Evolutionary conservation across 257 asterid genomes (phyloP).

Genomic region (Primulina tabacum): DNA sequence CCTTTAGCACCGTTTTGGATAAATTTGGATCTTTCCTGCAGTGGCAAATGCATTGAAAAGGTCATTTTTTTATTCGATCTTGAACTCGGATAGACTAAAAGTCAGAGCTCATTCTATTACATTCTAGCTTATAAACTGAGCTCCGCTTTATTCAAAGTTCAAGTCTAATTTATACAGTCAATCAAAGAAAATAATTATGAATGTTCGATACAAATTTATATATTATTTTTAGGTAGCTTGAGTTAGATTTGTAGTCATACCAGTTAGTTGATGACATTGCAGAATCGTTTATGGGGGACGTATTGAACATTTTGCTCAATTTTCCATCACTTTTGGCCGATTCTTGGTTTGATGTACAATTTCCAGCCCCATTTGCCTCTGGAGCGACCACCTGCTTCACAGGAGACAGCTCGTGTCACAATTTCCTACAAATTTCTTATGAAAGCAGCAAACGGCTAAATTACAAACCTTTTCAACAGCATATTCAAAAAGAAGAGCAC

Average conservation of each 20-base stretch:
- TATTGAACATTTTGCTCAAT: background rate
- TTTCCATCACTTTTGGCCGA: slow-evolving; percentile 21
- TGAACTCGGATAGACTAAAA: background rate
- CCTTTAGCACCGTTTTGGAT: background rate
- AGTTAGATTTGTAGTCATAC: slow-evolving; percentile 12
- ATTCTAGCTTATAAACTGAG: background rate
- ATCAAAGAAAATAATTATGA: too few species aligned
- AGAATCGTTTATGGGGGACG: slow-evolving; percentile 11
- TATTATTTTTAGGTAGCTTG: background rate
- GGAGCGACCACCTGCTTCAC: slow-evolving; percentile 30
- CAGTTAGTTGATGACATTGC: slow-evolving; percentile 21
- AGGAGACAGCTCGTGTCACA: background rate
- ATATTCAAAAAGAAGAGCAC: slow-evolving; percentile 33
- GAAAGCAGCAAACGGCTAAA: background rate
- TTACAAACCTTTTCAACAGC: slow-evolving; percentile 15
- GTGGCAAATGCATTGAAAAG: slow-evolving; percentile 10
- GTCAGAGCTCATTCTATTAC: background rate
- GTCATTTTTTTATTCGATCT: slow-evolving; percentile 1
- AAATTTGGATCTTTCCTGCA: slow-evolving; percentile 29
- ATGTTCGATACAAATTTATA: background rate
- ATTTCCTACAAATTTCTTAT: background rate
- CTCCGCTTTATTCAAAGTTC: background rate
- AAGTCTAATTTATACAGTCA: background rate
- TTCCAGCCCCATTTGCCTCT: slow-evolving; percentile 25
- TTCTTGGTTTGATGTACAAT: slow-evolving; percentile 11